A percentile compares a stretch with the other conserved stretches of the same genome.
phyloP scores from a whole-genome alignment of 2,329 filamentous ascomycete species.

The Pezicula radicicola region DNA sequence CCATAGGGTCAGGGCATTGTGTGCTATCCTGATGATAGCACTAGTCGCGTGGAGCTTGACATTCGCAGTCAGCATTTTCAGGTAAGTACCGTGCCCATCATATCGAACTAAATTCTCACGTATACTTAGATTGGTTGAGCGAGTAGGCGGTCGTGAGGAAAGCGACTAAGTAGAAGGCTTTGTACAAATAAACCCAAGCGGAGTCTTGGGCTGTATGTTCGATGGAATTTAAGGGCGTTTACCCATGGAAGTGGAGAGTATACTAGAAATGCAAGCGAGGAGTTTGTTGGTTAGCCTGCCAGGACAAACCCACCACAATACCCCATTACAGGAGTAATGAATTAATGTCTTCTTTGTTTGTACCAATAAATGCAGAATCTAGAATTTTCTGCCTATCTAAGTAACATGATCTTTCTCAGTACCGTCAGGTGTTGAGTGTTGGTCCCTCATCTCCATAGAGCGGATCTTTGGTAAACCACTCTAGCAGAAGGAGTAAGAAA shows the following conservation, averaged over 20 bases:
- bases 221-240: slow-evolving; percentile 4
- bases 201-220: slow-evolving; percentile 1
- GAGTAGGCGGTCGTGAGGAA: slow-evolving; percentile 53
- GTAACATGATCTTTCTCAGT: no score
- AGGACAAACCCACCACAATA: no score
- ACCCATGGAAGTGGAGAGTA: not conserved
- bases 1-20: slow-evolving; percentile 65
- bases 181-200: slow-evolving; percentile 2
- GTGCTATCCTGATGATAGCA: slow-evolving; percentile 75
- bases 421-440: slow-evolving; percentile 17
- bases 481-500: slow-evolving; percentile 27
- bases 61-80: slow-evolving; percentile 81
- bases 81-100: slow-evolving; percentile 38
- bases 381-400: not conserved
- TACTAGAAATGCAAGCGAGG: not conserved
- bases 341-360: slow-evolving; percentile 4
- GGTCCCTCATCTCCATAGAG: slow-evolving; percentile 55
- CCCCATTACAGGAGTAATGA: slow-evolving; percentile 1
- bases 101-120: not conserved
- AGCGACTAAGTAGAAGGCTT: slow-evolving; percentile 18
- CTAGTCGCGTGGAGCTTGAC: slow-evolving; percentile 88
- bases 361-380: not conserved
- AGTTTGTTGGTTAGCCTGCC: no score
- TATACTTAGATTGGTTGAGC: slow-evolving; percentile 45
- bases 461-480: slow-evolving; percentile 59